phyloP scores from a whole-genome alignment of 208 protist species.

The Crithidia expoeki region DNA sequence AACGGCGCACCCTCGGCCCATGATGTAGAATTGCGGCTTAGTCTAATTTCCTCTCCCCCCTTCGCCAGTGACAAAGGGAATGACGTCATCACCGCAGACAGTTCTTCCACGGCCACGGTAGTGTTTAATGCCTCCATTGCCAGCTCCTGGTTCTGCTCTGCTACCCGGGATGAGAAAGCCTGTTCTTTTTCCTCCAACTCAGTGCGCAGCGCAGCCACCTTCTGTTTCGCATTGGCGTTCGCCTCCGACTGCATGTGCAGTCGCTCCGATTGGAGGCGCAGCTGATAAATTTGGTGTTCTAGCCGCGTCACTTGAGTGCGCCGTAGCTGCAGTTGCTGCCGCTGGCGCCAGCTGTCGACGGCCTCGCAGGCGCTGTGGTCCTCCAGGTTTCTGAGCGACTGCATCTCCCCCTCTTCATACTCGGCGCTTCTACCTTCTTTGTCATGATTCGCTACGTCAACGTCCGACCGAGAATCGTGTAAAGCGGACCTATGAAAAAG shows the following conservation, averaged over 20 bases:
- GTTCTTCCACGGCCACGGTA: slow-evolving; percentile 19
- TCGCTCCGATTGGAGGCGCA: slow-evolving; percentile 22
- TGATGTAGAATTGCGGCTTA: background rate
- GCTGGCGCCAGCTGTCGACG: slow-evolving; percentile 6
- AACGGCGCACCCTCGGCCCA: background rate
- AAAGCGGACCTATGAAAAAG: background rate
- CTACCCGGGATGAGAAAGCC: slow-evolving; percentile 20
- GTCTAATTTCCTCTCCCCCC: background rate
- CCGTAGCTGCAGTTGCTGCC: slow-evolving; percentile 35
- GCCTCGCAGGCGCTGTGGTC: background rate
- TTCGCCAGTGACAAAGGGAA: background rate
- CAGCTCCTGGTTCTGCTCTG: slow-evolving; percentile 31
- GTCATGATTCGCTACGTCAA: background rate
- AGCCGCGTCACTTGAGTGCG: slow-evolving; percentile 28
- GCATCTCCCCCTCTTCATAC: background rate
- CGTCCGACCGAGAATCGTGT: too few relatives aligned
- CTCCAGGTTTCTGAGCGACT: background rate
- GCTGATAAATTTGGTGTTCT: slow-evolving; percentile 24
- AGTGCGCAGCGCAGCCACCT: slow-evolving; percentile 20
- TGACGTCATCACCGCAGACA: background rate
- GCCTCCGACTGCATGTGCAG: slow-evolving; percentile 23
- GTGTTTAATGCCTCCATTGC: slow-evolving; percentile 13
- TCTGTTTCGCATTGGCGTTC: slow-evolving; percentile 19
- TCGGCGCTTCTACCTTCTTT: background rate
- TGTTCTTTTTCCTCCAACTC: slow-evolving; percentile 37